A percentile compares a stretch with the other conserved stretches of the same genome.
Evolutionary conservation across 2,329 filamentous ascomycete genomes (phyloP).

Genomic region (Pseudogymnoascus sp.): DNA sequence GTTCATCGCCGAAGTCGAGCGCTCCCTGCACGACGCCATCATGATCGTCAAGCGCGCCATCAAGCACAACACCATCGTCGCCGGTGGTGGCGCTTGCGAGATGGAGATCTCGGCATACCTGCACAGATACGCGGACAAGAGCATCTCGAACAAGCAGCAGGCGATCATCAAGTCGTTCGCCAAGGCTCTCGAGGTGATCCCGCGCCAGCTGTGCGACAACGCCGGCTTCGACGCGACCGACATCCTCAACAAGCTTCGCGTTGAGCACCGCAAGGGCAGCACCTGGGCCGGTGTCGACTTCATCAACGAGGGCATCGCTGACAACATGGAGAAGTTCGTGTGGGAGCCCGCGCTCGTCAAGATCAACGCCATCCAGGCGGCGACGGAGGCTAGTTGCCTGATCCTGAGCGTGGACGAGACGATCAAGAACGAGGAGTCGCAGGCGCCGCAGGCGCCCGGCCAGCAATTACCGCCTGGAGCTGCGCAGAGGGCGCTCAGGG

Average conservation of each 20-base stretch:
- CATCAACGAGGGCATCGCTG: slow-evolving; percentile 77
- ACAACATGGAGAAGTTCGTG: slow-evolving; percentile 93
- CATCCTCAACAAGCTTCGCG: slow-evolving; percentile 90
- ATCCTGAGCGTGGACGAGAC: slow-evolving; percentile 97
- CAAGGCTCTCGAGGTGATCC: slow-evolving; percentile 93
- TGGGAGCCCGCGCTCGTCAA: slow-evolving; percentile 97
- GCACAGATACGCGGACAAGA: slow-evolving; percentile 85
- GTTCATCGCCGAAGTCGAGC: slow-evolving; percentile 97
- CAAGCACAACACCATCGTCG: slow-evolving; percentile 89
- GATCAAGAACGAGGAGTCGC: slow-evolving; percentile 94
- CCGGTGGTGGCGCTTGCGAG: slow-evolving; percentile 87
- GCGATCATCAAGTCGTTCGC: slow-evolving; percentile 96
- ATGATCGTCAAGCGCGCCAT: slow-evolving; percentile 99
- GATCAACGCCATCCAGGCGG: slow-evolving; percentile 93
- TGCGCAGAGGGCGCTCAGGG: slow-evolving; percentile 79
- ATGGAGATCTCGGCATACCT: slow-evolving; percentile 96
- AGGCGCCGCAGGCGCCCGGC: slow-evolving; percentile 70
- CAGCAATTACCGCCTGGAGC: slow-evolving; percentile 70
- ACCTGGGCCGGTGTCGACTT: slow-evolving; percentile 97
- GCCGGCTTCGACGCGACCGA: slow-evolving; percentile 97
- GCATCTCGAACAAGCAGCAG: slow-evolving; percentile 91
- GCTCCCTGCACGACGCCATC: slow-evolving; percentile 95
- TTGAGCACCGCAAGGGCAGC: slow-evolving; percentile 90
- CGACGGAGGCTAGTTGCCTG: slow-evolving; percentile 89
- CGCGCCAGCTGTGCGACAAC: slow-evolving; percentile 95